A percentile compares a stretch with the other conserved stretches of the same genome.
phyloP scores from a whole-genome alignment of 1,284 basidiomycete genomes.

The Schizophyllum commune region DNA sequence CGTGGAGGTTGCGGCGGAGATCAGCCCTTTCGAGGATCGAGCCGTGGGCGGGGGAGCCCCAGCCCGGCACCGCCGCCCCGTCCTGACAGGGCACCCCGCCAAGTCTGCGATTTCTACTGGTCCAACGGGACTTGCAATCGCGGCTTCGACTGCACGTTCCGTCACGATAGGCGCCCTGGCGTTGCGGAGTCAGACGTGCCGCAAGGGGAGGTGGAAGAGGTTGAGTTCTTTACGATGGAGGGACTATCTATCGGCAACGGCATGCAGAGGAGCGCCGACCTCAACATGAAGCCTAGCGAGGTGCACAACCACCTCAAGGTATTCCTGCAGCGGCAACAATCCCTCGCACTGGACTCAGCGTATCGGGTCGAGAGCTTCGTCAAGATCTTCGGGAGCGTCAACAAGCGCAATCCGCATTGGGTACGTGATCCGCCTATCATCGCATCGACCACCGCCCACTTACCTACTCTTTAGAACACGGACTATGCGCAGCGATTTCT shows the following conservation, averaged over 20 bases:
- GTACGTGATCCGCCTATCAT: conserved; percentile 24
- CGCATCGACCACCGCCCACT: neutral
- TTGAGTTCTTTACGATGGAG: conserved; percentile 39
- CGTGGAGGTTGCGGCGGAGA: too few species aligned
- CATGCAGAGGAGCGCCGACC: conserved; percentile 24
- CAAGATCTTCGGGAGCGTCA: conserved; percentile 38
- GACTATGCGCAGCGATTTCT: neutral
- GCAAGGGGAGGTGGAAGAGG: conserved; percentile 12
- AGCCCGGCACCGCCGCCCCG: neutral
- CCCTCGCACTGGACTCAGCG: conserved; percentile 34
- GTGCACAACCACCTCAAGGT: conserved; percentile 41
- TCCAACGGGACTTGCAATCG: conserved; percentile 36
- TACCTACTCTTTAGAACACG: neutral
- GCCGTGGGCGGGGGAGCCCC: neutral
- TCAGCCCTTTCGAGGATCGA: too few species aligned
- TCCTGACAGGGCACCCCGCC: conserved; percentile 22
- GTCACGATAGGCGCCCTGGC: neutral
- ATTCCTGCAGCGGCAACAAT: conserved; percentile 30
- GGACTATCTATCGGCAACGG: conserved; percentile 38
- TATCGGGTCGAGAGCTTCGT: conserved; percentile 43
- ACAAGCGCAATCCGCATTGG: conserved; percentile 41
- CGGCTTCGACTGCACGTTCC: neutral
- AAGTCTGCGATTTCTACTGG: conserved; percentile 48
- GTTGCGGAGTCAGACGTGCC: neutral
- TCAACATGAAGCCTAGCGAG: conserved; percentile 33